Evolutionary conservation across 2,329 filamentous ascomycete species (phyloP), one percentile per base, ranked within the genome.

Genomic region (Alternaria dauci): DNA sequence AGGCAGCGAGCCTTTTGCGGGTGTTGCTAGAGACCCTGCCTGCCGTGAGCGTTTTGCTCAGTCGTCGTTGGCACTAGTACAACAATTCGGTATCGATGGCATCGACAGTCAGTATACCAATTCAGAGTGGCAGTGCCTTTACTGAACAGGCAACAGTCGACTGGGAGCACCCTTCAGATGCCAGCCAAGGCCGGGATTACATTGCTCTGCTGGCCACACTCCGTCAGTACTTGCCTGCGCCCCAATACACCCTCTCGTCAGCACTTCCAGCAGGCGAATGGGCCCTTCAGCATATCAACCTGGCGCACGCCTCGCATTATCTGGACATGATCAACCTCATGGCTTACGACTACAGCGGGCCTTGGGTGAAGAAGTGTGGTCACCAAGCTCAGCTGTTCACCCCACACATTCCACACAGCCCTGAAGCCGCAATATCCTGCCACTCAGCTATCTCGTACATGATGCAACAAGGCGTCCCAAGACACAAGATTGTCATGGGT

Each of bases 241-340:
- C 90, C 41, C 82, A 84, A 43, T 94, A 90, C 76, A 81, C 91
- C 9, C 79, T 95, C 26, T 90, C 90, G 9, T 88, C 91, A 38
- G 89, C 90, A 34, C 84, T 95, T 5, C 91, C 92, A 3, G 90
- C 89, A 11, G 86, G 84, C 41, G 84, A 86, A 73, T 86, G 87
- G 79, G 84, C 89, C 0, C 81, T 95, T 55, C 86, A 87, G 68
- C 84, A 90, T 71, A 91, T 94, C 73, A 86, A 93, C 72, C 81
- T 94, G 11, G 80, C 78, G 23, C 81, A 83, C 58, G 86, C 89
- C 11, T 84, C 89, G 51, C 80, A 86, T 46, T 88, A 91, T 67
- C 82, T 95, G 36, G 91, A 94, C 76, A 85, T 89, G 63, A 81
- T 95, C 75, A 94, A 94, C 75, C 80, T 95, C 36, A 92, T 91